A percentile compares a stretch with the other conserved stretches of the same genome.
phyloP scores from a whole-genome alignment of 2,329 filamentous ascomycete species.

The Lasiodiplodia theobromae region DNA sequence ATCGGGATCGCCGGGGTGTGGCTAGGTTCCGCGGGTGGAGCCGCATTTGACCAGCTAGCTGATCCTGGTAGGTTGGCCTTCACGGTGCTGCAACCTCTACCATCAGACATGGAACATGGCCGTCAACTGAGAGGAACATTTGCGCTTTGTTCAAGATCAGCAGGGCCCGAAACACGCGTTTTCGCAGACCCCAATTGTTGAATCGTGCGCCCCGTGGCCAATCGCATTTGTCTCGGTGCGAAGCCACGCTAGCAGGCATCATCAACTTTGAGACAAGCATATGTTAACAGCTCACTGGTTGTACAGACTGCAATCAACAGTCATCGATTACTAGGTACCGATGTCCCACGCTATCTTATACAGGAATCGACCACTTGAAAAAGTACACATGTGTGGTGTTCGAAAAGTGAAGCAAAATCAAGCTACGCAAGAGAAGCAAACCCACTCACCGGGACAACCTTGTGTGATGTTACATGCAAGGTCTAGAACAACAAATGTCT shows the following conservation, averaged over 20 bases:
- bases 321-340: background rate
- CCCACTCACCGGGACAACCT: slow-evolving; percentile 2
- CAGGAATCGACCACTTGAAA: too few relatives aligned
- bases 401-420: background rate
- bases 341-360: background rate
- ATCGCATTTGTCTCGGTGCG: background rate
- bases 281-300: too few relatives aligned
- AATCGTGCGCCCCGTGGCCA: background rate
- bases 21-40: background rate
- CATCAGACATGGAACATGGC: background rate
- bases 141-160: background rate
- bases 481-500: background rate
- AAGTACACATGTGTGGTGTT: background rate
- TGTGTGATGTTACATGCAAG: background rate
- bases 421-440: background rate
- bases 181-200: background rate
- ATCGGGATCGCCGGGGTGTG: background rate
- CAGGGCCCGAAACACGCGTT: background rate
- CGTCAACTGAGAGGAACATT: background rate
- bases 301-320: background rate
- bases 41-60: background rate
- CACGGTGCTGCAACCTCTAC: background rate
- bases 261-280: too few relatives aligned
- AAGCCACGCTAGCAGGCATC: background rate
- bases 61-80: background rate